Evolutionary conservation across 306 rosid genomes (phyloP), one percentile per base, ranked within the genome.

Genomic region (Trichosanthes truncata): DNA sequence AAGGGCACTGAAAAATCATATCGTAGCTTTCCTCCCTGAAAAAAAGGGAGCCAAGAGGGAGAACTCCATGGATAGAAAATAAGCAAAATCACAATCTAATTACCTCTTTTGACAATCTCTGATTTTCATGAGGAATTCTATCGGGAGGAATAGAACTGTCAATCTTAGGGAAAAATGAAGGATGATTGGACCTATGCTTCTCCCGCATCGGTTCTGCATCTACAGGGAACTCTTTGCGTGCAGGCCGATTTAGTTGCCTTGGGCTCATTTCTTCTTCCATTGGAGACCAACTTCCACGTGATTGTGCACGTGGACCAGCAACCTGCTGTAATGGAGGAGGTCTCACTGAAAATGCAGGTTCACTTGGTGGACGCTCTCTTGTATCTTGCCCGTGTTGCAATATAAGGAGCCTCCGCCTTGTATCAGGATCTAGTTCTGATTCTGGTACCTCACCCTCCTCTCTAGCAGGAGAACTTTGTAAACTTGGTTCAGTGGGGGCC

Each of bases 371-470:
- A 49, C 80, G 83, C 59, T 95, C 99, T 81, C 99, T 91, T 46
- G 84, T 89, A 88, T 96, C 99, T 88, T 93, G 97, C 74, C 99
- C 99, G 82, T 96, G 99, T 86, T 96, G 99, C 89, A 96, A 85
- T 84, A 96, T 96, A 81, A 96, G 97, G 82, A 96, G 97, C 87
- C 99, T 96, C 21, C 99, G 91, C 86, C 99, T 89, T 72, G 99
- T 96, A 88, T 96, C 99, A 68, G 99, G 99, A 76, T 96, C 98
- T 83, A 96, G 83, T 81, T 96, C 99, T 77, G 99, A 96, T 88
- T 96, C 99, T 51, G 97, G 97, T 36, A 96, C 99, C 86, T 96
- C 99, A 18, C 99, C 99, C 87, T 96, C 99, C 87, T 96, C 99
- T 87, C 99, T 90, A 80, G 97, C 97, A 13, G 99, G 99, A 86